Evolutionary conservation across 805 yeast genomes (phyloP), one percentile per base, ranked within the genome.

Genomic region (Candida vartiovaarae): DNA sequence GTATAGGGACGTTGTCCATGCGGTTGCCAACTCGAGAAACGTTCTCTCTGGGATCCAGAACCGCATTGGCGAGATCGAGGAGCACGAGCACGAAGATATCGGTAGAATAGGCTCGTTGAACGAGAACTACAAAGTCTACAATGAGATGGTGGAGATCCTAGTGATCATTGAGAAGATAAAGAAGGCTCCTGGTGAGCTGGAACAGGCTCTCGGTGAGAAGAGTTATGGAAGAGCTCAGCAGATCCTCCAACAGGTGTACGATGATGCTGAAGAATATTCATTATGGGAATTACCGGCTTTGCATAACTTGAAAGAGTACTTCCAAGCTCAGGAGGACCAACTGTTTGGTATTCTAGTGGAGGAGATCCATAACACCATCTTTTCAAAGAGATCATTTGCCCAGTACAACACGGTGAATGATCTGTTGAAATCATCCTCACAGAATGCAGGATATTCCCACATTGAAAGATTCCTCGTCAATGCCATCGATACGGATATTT

Each of bases 341-440:
- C 65, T 90, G 28, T 82, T 83, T 54, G 88, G 82, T 38, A 76
- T 77, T 49, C 67, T 90, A 20, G 67, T 85, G n/a, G 95, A 85
- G 49, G 95, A 89, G 55, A 64, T 88, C 35, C 80, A 78, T 46
- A 74, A 71, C 38, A 82, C 85, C 44, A 66, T 85, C n/a, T 86
- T 82, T 54, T 66, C 83, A 35, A 79, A 77, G 52, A 65, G 60
- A 32, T 42, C 49, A 4, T 57, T 59, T 31, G 38, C 46, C 4
- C 26, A 42, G 4, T 51, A 38, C 42, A 50, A 54, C 31, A 55
- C 59, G 33, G 50, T 53, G 10, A 50, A 56, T 37, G 59, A 62
- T 4, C 15, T 31, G 3, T 23, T 34, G n/a, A 36, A 29, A 34
- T 8, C 26, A 27, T 34, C 32, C 5, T 40, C 32, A 6, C 25